Conservation (phyloP, 805 yeast genomes). For the Suhomyces sp. region DNA sequence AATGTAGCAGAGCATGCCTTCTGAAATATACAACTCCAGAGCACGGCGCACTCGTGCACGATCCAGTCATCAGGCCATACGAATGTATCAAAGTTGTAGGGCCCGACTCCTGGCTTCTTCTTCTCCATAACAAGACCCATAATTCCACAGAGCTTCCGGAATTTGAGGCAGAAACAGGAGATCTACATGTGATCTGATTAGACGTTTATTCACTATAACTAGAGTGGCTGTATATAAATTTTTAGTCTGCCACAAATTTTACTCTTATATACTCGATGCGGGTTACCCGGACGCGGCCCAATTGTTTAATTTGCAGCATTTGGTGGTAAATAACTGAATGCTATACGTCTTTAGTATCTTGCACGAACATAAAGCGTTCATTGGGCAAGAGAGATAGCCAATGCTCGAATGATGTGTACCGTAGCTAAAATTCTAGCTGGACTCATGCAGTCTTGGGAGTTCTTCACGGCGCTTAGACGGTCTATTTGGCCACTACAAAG, state of each 20-base stretch:
- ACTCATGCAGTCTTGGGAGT: no score
- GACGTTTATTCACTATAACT: constrained; percentile 2
- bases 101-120: constrained; percentile 47
- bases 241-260: background rate
- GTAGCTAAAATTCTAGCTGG: background rate
- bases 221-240: background rate
- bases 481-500: background rate
- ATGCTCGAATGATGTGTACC: background rate
- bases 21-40: background rate
- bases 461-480: no score
- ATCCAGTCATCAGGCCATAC: constrained; percentile 39
- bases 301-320: background rate
- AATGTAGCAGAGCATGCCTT: background rate
- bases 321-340: background rate
- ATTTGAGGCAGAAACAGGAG: constrained; percentile 68
- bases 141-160: constrained; percentile 43
- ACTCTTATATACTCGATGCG: background rate
- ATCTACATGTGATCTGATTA: constrained; percentile 7
- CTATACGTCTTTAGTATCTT: background rate
- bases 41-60: constrained; percentile 34
- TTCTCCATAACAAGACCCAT: constrained; percentile 65
- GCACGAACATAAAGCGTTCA: background rate
- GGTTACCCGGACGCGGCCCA: constrained; percentile 7
- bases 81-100: constrained; percentile 50
- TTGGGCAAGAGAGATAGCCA: background rate